phyloP scores from a whole-genome alignment of 2,329 filamentous ascomycete species.

The Aspergillus sp. region DNA sequence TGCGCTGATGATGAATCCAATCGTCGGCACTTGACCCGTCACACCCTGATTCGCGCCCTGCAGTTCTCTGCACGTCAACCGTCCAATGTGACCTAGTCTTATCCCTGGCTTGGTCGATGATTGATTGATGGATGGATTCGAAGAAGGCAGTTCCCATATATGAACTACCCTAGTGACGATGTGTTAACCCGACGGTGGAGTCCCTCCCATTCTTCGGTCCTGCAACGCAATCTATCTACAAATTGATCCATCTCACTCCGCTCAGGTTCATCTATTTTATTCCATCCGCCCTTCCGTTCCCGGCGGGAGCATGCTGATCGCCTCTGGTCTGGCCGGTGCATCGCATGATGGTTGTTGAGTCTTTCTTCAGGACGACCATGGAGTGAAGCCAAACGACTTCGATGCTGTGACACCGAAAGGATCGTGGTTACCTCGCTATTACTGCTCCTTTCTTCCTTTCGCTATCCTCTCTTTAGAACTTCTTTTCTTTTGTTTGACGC shows the following conservation, averaged over 20 bases:
- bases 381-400: background rate
- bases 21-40: slow-evolving; percentile 1
- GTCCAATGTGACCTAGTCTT: background rate
- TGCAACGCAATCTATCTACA: background rate
- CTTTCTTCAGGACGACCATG: background rate
- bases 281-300: slow-evolving; percentile 1
- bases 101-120: no score
- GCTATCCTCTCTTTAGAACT: slow-evolving; percentile 2
- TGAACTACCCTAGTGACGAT: no score
- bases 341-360: background rate
- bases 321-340: background rate
- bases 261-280: background rate
- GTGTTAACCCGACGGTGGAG: background rate
- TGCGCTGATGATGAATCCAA: background rate
- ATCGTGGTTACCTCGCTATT: no score
- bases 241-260: background rate
- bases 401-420: background rate
- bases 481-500: background rate
- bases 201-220: background rate
- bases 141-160: no score
- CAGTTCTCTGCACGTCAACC: background rate
- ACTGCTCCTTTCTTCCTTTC: background rate
- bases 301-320: background rate
- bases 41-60: background rate
- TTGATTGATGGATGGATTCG: no score